Evolutionary conservation across 2,329 filamentous ascomycete species (phyloP), one percentile per base, ranked within the genome.

Genomic region (Paecilomyces niveus): DNA sequence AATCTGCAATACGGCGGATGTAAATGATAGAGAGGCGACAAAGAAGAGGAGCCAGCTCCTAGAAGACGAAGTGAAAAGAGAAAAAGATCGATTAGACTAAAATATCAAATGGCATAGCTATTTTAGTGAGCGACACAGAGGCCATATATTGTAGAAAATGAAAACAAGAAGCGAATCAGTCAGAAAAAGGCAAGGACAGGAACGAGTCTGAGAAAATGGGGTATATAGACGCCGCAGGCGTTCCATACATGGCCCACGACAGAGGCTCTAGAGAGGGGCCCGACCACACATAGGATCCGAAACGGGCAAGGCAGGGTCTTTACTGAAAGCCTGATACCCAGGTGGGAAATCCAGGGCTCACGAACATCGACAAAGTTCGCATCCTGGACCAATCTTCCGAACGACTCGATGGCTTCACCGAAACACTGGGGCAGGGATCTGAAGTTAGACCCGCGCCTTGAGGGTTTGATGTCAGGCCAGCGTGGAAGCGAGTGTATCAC

Each of bases 401-500:
- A 26, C 6, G 50, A 45, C 39, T 45, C n/a, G 39, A n/a, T 45
- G 39, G 39, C 50, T n/a, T 52, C 50, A 29, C 50, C 54, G 35
- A 26, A 39, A 45, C 39, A 39, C 54, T 29, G 24, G 39, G 53
- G 33, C 56, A 52, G 39, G 58, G 58, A 24, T 56, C 22, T 58
- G 58, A 54, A 35, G 56, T 29, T 45, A 33, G 53, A 55, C 49
- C 18, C 33, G 58, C 26, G 58, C 53, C 53, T 58, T 54, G 45
- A 53, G 32, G 52, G 57, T 55, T 61, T 61, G 57, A 59, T 54
- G 54, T 54, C 49, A 11, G 53, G 39, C 45, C 49, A 33, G 54
- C 45, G 54, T 58, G 51, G 54, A 50, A 57, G 35, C 31, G 51
- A 58, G 26, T 52, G 57, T 57, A 57, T 61, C 59, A 54, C 57